Evolutionary conservation across 345 rosid genomes (phyloP).

Genomic region (Camelina sativa): DNA sequence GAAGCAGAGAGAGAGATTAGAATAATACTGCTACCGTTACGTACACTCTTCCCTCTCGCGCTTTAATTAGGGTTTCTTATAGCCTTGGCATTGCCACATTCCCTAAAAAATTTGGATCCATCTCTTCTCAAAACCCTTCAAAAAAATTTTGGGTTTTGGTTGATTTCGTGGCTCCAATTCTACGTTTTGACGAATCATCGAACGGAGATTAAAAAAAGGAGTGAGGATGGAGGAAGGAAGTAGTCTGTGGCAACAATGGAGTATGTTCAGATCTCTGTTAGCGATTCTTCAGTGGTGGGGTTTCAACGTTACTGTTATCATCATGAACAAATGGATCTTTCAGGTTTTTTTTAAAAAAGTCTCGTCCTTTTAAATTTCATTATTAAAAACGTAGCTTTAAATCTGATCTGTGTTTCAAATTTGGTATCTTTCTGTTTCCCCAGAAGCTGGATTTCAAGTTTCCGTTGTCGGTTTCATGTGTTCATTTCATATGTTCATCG

Average conservation of each 20-base stretch:
- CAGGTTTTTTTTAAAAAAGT: constrained; percentile 55
- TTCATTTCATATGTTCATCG: constrained; percentile 95
- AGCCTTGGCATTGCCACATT: neutral
- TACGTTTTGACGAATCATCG: neutral
- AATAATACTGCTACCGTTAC: constrained; percentile 17
- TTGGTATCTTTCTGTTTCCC: constrained; percentile 20
- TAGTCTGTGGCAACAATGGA: constrained; percentile 21
- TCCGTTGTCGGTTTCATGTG: constrained; percentile 84
- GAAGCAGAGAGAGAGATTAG: neutral
- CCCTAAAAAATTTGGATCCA: neutral
- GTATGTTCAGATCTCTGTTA: constrained; percentile 80
- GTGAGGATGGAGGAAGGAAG: constrained; percentile 77
- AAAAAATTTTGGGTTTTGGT: neutral
- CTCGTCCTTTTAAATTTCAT: neutral
- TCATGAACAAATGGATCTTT: constrained; percentile 99
- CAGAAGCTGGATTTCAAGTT: constrained; percentile 99
- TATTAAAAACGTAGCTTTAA: neutral
- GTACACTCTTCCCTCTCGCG: neutral
- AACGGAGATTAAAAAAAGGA: neutral
- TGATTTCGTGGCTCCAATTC: neutral
- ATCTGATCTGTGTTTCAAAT: constrained; percentile 17
- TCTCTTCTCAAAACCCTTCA: constrained; percentile 7
- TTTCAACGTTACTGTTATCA: constrained; percentile 95
- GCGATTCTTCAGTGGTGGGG: constrained; percentile 97
- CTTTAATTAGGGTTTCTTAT: constrained; percentile 3